Evolutionary conservation across 164 flowering plant genomes (phyloP), one percentile per base, ranked within the genome.

Genomic region (Buxus sempervirens): DNA sequence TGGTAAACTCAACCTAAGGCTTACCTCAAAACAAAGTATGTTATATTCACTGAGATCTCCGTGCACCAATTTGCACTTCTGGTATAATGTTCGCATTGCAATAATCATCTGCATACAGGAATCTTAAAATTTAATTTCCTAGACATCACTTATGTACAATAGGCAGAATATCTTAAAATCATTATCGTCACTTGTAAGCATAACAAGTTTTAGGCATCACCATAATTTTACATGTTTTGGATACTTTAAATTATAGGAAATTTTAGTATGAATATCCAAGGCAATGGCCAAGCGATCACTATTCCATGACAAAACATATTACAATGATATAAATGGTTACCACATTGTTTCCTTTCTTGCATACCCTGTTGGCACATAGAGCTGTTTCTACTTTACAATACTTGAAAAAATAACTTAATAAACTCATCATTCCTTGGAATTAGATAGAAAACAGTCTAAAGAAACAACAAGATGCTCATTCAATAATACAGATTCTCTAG

Each of bases 41-140:
- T 96, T 96, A 75, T 91, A 96, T 78, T 96, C 99, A 77, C 97
- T 96, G n/a, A 96, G 83, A 76, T 96, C 99, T 66, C 98, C 99
- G 85, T 96, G 99, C 49, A 96, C 99, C 76, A 96, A 77, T 74
- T 93, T 96, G 87, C 98, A 93, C 78, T 87, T 91, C 75, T 90
- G 99, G 78, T 88, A 96, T 64, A 96, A 74, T 18, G 85, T 87
- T 41, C 99, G 82, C 98, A 93, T 96, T 27, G 84, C 78, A 62
- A 82, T 76, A 67, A 96, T 84, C 75, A 96, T 81, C 99, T 96
- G 73, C 21, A 21, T 18, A 22, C 61, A 63, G 27, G 60, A 68
- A 60, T 23, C 15, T 25, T 53, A 64, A 45, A 24, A 60, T 15
- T 60, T 69, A 65, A 76, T 42, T 54, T 42, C 23, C 55, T 9